These are phyloP conservation scores for Aspergillus sp. DNA, from an alignment of 2,329 filamentous ascomycete genomes.

Conservation along the genomic window DNA sequence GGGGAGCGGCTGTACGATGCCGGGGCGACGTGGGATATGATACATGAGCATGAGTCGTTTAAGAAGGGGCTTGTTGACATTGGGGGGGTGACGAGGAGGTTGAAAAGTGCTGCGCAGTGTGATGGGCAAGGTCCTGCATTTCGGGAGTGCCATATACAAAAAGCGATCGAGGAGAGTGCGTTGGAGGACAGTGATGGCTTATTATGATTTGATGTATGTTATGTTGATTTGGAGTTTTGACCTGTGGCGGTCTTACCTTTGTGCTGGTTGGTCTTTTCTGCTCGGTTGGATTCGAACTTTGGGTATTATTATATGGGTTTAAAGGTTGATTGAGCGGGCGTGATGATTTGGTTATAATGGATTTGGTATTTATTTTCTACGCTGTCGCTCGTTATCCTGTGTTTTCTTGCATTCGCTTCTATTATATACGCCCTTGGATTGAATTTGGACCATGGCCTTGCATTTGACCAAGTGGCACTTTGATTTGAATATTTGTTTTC, in stretches of 20 bases:
- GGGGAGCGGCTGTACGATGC: constrained; percentile 72
- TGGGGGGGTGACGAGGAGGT: constrained; percentile 72
- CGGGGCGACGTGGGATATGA: constrained; percentile 84
- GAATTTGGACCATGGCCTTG: not conserved
- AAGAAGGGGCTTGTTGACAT: constrained; percentile 78
- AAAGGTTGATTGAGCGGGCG: constrained; percentile 1
- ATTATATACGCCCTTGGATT: not conserved
- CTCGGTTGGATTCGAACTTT: not conserved
- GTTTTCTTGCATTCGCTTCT: not conserved
- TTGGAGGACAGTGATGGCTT: constrained; percentile 77
- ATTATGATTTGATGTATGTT: constrained; percentile 46
- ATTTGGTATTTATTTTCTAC: not conserved
- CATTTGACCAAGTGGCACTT: not conserved
- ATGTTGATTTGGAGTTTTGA: not conserved
- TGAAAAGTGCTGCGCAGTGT: constrained; percentile 74
- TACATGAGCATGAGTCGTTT: constrained; percentile 77
- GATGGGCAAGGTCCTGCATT: constrained; percentile 89
- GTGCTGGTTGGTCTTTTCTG: not conserved
- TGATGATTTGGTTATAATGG: not conserved
- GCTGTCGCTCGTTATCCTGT: not conserved
- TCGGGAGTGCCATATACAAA: constrained; percentile 69
- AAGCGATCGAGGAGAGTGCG: constrained; percentile 76
- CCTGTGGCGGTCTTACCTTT: not conserved
- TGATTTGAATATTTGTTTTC: not conserved
- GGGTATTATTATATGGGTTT: not conserved